A percentile compares a stretch with the other conserved stretches of the same genome.
phyloP scores from a whole-genome alignment of 1,139 yeast species.

The Scheffersomyces illinoinensis region DNA sequence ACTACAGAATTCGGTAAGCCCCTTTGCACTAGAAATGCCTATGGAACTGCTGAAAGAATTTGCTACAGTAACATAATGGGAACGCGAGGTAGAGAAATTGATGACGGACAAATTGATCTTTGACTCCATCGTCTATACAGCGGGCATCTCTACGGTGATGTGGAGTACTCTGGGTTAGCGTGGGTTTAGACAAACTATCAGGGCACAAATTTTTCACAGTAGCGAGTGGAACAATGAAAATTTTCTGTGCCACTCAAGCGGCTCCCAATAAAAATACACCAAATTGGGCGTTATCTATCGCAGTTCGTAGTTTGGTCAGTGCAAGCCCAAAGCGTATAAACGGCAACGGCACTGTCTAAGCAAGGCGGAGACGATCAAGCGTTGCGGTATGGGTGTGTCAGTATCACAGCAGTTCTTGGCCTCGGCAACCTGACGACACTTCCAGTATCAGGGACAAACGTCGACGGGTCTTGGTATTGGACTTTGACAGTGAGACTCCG shows the following conservation, averaged over 20 bases:
- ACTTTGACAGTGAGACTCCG: background rate
- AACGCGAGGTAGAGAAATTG: background rate
- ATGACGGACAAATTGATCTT: background rate
- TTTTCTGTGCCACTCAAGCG: background rate
- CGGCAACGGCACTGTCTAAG: background rate
- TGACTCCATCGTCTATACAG: background rate
- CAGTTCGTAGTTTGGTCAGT: background rate
- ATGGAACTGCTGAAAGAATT: background rate
- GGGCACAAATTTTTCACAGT: background rate
- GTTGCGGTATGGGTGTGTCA: background rate
- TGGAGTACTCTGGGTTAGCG: background rate
- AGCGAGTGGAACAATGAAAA: background rate
- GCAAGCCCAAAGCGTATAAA: background rate
- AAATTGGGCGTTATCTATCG: background rate
- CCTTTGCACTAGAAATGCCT: background rate
- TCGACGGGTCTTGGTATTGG: background rate
- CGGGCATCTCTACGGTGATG: background rate
- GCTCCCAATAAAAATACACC: background rate
- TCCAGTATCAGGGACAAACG: background rate
- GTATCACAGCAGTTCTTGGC: background rate
- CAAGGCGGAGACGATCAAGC: background rate
- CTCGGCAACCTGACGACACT: background rate
- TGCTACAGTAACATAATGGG: background rate
- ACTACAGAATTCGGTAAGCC: background rate
- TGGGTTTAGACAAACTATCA: background rate